These are phyloP conservation scores for Xylaria intraflava DNA, from an alignment of 495 filamentous ascomycete genomes.

Conservation along the genomic window DNA sequence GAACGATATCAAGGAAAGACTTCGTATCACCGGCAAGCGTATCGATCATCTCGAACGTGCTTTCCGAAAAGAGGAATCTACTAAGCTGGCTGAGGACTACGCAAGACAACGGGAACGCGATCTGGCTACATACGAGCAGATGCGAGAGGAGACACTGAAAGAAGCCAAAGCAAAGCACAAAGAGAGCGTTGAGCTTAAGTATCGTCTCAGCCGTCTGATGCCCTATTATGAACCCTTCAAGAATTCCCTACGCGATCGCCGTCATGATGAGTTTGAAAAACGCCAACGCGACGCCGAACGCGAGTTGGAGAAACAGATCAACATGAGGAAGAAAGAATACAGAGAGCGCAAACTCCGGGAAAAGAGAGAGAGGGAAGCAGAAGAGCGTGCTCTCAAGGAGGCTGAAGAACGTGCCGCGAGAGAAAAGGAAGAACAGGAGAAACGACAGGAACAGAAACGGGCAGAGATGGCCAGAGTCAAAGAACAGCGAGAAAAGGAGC, in stretches of 20 bases:
- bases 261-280: conserved; percentile 93
- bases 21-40: conserved; percentile 86
- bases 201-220: conserved; percentile 77
- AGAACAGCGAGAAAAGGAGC: conserved; percentile 75
- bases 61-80: conserved; percentile 87
- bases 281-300: conserved; percentile 80
- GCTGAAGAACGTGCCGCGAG: conserved; percentile 72
- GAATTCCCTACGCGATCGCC: conserved; percentile 69
- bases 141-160: conserved; percentile 66
- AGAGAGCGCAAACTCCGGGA: conserved; percentile 66
- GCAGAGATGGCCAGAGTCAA: conserved; percentile 64
- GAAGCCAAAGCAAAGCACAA: conserved; percentile 79
- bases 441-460: conserved; percentile 60
- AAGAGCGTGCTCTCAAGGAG: conserved; percentile 64
- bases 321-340: conserved; percentile 75
- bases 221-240: conserved; percentile 75
- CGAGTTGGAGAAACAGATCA: conserved; percentile 84
- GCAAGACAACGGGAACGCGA: conserved; percentile 77
- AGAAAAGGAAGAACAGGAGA: conserved; percentile 77
- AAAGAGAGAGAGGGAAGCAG: conserved; percentile 74
- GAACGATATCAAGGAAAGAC: conserved; percentile 81
- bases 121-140: conserved; percentile 68
- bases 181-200: conserved; percentile 86
- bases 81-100: conserved; percentile 83
- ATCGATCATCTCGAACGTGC: conserved; percentile 98